A percentile compares a stretch with the other conserved stretches of the same genome.
phyloP scores from a whole-genome alignment of 805 yeast genomes.

The Torulaspora quercuum region DNA sequence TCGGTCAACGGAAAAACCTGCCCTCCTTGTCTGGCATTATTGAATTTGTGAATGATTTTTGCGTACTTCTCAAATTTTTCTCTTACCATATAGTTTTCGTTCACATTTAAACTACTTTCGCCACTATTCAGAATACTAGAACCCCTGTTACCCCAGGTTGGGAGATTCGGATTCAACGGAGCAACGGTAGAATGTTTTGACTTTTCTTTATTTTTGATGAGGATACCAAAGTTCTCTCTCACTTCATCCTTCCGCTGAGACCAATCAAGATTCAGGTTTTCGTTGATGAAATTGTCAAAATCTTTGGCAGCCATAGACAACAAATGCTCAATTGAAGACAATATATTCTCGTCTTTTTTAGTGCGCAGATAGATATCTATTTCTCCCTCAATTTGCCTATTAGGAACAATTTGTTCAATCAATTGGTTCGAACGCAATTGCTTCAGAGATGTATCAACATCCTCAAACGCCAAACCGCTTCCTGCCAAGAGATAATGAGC shows the following conservation, averaged over 20 bases:
- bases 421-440: conserved; percentile 42
- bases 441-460: conserved; percentile 59
- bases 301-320: conserved; percentile 71
- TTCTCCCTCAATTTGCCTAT: conserved; percentile 36
- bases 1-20: conserved; percentile 52
- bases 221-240: conserved; percentile 65
- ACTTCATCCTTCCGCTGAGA: conserved; percentile 69
- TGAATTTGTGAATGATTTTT: conserved; percentile 62
- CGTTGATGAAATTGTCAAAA: conserved; percentile 72
- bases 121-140: conserved; percentile 30
- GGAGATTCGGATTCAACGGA: conserved; percentile 19
- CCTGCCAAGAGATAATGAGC: conserved; percentile 89
- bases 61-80: conserved; percentile 74
- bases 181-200: conserved; percentile 14
- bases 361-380: conserved; percentile 61
- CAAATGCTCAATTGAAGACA: conserved; percentile 78
- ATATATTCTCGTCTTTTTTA: conserved; percentile 77
- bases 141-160: conserved; percentile 34
- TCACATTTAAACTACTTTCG: conserved; percentile 42
- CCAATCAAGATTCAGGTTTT: conserved; percentile 81
- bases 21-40: conserved; percentile 60
- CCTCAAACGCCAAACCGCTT: conserved; percentile 83
- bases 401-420: conserved; percentile 26
- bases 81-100: conserved; percentile 41
- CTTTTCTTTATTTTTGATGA: conserved; percentile 34